A percentile compares a stretch with the other conserved stretches of the same genome.
These are phyloP conservation scores for Chloranthus sessilifolius DNA, from an alignment of 164 flowering plant genomes.

Conservation along the genomic window DNA sequence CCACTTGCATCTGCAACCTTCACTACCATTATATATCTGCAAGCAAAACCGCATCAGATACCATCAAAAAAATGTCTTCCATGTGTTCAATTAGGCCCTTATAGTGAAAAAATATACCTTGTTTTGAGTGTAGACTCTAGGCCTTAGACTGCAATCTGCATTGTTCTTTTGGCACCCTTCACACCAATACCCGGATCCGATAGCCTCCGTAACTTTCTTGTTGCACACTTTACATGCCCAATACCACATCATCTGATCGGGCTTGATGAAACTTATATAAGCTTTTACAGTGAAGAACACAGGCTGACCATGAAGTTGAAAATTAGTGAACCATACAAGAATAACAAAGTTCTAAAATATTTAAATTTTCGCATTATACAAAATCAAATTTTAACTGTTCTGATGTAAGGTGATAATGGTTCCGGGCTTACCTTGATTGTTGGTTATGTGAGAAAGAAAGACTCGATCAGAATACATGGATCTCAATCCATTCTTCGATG, in stretches of 20 bases:
- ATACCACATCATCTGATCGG: conserved; percentile 96
- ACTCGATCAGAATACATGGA: conserved; percentile 79
- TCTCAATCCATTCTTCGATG: conserved; percentile 41
- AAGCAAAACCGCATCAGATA: no score
- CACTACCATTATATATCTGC: conserved; percentile 68
- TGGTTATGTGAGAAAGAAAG: conserved; percentile 47
- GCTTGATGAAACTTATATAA: conserved; percentile 64
- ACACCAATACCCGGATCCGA: conserved; percentile 95
- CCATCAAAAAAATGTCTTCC: not conserved
- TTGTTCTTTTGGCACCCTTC: conserved; percentile 90
- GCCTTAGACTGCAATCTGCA: conserved; percentile 72
- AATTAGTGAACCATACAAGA: not conserved
- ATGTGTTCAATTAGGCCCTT: no score
- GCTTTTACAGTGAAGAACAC: conserved; percentile 56
- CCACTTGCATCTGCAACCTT: conserved; percentile 75
- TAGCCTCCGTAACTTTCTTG: conserved; percentile 85
- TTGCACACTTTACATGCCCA: conserved; percentile 89
- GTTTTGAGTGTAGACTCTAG: no score
- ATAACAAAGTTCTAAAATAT: not conserved
- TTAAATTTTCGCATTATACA: not conserved
- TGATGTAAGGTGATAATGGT: no score
- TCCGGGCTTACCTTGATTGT: conserved; percentile 29
- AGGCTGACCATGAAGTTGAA: conserved; percentile 43
- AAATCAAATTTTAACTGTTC: no score
- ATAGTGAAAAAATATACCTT: no score